Conservation (phyloP, 2,329 filamentous ascomycete genomes). For the Curvularia hawaiiensis region DNA sequence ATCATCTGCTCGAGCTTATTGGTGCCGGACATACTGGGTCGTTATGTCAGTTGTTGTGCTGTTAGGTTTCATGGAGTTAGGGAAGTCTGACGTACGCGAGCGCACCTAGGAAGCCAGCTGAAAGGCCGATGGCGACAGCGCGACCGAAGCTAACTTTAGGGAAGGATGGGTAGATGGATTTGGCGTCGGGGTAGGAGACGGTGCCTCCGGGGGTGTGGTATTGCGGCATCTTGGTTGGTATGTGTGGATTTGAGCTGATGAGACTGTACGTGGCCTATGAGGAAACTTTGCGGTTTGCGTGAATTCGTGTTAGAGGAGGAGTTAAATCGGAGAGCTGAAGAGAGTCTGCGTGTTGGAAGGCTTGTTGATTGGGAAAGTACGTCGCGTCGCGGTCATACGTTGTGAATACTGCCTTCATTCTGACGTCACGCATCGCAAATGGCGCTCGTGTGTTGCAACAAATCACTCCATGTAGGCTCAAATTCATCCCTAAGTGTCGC, state of each 20-base stretch:
- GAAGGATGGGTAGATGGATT: conserved; percentile 24
- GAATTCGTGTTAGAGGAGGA: no score
- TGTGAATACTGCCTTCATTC: not conserved
- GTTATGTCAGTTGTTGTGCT: not conserved
- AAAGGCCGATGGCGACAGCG: conserved; percentile 27
- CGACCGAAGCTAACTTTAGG: conserved; percentile 25
- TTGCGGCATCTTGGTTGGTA: not conserved
- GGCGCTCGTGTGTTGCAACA: not conserved
- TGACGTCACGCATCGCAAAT: not conserved
- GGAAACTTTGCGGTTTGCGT: no score
- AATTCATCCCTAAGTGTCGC: not conserved
- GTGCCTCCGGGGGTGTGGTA: not conserved
- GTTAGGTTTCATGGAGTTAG: no score
- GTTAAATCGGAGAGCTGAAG: not conserved
- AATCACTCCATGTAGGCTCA: not conserved
- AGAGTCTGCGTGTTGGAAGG: not conserved
- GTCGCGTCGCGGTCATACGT: not conserved
- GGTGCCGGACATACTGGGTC: conserved; percentile 33
- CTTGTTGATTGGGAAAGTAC: not conserved
- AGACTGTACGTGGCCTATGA: not conserved
- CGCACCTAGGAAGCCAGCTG: conserved; percentile 23
- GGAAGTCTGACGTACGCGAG: conserved; percentile 11
- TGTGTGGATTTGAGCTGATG: not conserved
- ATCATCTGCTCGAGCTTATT: conserved; percentile 39
- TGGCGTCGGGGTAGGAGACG: conserved; percentile 16